Evolutionary conservation across 2,329 filamentous ascomycete species (phyloP).

Genomic region (Exophiala lecanii-corni): DNA sequence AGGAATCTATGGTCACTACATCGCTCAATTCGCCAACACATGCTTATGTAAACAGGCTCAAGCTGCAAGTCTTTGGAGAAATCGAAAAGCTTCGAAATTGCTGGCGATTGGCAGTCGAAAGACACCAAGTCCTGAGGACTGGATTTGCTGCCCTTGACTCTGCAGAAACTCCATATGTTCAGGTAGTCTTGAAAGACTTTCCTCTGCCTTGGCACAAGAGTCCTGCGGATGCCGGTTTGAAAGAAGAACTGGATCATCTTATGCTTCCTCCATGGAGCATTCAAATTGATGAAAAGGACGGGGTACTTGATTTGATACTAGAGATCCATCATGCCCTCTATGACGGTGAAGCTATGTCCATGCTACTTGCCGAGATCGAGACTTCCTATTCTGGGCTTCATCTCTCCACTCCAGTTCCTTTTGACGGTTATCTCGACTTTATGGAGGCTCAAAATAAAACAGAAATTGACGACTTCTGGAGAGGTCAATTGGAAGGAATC

Average conservation of each 20-base stretch:
- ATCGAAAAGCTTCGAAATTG: constrained; percentile 48
- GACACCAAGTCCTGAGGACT: constrained; percentile 75
- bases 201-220: constrained; percentile 38
- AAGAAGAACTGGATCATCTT: constrained; percentile 4
- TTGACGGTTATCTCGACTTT: constrained; percentile 60
- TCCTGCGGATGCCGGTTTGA: background rate
- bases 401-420: constrained; percentile 51
- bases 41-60: constrained; percentile 69
- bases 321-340: constrained; percentile 78
- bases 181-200: constrained; percentile 59
- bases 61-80: constrained; percentile 56
- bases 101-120: constrained; percentile 59
- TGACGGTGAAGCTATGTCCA: constrained; percentile 71
- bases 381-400: constrained; percentile 44
- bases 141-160: constrained; percentile 65
- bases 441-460: constrained; percentile 49
- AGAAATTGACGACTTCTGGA: constrained; percentile 64
- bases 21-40: constrained; percentile 38
- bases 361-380: constrained; percentile 68
- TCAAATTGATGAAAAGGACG: background rate
- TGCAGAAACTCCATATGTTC: constrained; percentile 59
- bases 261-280: constrained; percentile 22
- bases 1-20: constrained; percentile 78
- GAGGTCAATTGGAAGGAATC: constrained; percentile 38
- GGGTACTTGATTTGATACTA: constrained; percentile 37